Base-by-base conservation (phyloP, 179 eudicot genomes). In the Amaranthus tricolor region DNA sequence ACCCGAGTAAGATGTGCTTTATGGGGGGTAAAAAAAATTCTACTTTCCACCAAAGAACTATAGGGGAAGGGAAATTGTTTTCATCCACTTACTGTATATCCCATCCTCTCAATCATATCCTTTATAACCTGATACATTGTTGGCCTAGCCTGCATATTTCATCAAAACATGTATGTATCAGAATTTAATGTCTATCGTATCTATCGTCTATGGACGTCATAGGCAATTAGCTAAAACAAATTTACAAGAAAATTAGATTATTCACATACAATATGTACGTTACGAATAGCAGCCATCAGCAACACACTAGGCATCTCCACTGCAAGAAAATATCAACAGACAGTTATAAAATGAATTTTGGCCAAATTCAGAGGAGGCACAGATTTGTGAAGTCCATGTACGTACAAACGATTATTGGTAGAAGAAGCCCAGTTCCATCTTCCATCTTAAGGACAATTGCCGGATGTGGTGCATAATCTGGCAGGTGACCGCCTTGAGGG, bases 361-460 rank as follows among this genome's bases (percentile, higher is more conserved):
- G 64, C 49, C 66, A 1, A 50, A 19, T 66, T 70, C 6, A 24
- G 80, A 71, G 62, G 15, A 56, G 2, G 65, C 44, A 67, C 15
- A 57, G 24, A 50, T 62, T 43, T 45, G 44, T 55, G 84, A 76
- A 71, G 66, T 20, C 4, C 8, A 68, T 14, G 76, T 50, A 86
- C 99, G 58, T 91, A 96, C 99, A 84, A 85, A 93, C 99, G 80
- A 95, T 87, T 50, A 95, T 91, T 8, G 99, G 99, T 54, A 95
- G 91, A 73, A 95, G 94, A 78, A 95, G 90, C 68, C 89, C 97
- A 12, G 93, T 89, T 78, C 97, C 99, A 74, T 95, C 98, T 83
- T 95, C 99, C 92, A 95, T 95, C 88, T 89, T 95, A 75, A 95
- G 81, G 48, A 95, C 99, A 70, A 95, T 93, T 20, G 97, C 99